phyloP scores from a whole-genome alignment of 805 yeast species.

The Starmera caribaea region DNA sequence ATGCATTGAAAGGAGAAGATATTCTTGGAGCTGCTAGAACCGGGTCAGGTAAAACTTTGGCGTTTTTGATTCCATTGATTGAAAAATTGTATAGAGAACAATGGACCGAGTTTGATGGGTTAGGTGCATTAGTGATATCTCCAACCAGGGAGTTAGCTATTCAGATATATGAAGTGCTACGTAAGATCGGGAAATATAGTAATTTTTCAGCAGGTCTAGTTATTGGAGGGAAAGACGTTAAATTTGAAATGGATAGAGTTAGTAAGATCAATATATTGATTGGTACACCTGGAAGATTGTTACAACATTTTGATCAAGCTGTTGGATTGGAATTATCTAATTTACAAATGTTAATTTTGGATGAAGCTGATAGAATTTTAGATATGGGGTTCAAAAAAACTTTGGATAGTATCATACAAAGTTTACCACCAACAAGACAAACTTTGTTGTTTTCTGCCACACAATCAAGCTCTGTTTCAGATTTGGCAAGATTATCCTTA shows the following conservation, averaged over 20 bases:
- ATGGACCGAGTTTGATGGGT: conserved; percentile 25
- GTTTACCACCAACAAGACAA: conserved; percentile 82
- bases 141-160: conserved; percentile 60
- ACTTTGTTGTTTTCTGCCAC: conserved; percentile 95
- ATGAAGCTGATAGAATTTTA: conserved; percentile 87
- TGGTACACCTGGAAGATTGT: conserved; percentile 87
- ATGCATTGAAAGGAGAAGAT: conserved; percentile 73
- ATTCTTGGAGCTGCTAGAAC: conserved; percentile 96
- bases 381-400: conserved; percentile 73
- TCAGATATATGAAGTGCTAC: conserved; percentile 64
- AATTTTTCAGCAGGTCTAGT: conserved; percentile 57
- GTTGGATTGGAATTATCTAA: conserved; percentile 54
- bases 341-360: conserved; percentile 69
- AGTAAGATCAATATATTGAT: conserved; percentile 65
- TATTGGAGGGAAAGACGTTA: conserved; percentile 52
- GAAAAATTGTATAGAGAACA: conserved; percentile 48
- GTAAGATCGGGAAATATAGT: conserved; percentile 45
- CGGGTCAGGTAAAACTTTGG: conserved; percentile 92
- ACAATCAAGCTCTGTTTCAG: conserved; percentile 74
- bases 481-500: conserved; percentile 79
- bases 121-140: conserved; percentile 68
- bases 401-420: conserved; percentile 54
- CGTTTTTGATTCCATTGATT: conserved; percentile 76
- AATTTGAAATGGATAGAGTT: conserved; percentile 68
- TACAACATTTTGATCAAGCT: conserved; percentile 62